phyloP scores from a whole-genome alignment of 2,329 filamentous ascomycete species.

The Botryotinia narcissicola region DNA sequence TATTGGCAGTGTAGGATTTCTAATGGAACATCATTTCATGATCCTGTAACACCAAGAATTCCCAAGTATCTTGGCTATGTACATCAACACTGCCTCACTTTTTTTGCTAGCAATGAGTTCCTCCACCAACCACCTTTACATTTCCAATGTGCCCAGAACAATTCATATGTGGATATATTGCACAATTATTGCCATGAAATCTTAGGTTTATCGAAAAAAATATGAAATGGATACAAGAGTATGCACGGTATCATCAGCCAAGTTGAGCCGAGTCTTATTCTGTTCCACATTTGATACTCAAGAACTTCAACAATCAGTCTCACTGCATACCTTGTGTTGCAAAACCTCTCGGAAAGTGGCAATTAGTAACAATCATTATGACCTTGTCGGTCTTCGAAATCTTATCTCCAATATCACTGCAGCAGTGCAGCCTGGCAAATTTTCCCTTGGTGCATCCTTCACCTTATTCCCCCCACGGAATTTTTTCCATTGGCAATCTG shows the following conservation, averaged over 20 bases:
- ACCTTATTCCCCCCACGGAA: not conserved
- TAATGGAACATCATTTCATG: conserved; percentile 1
- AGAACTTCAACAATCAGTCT: conserved; percentile 3
- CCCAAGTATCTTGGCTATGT: conserved; percentile 17
- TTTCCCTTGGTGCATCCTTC: conserved; percentile 1
- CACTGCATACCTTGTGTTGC: conserved; percentile 7
- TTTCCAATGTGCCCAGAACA: not conserved
- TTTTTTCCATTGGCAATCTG: not conserved
- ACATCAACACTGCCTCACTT: not conserved
- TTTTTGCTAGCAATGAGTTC: not conserved
- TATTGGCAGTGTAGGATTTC: not conserved
- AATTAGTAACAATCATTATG: not conserved
- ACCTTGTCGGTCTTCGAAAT: not conserved
- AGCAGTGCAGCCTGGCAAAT: conserved; percentile 9
- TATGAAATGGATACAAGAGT: not conserved
- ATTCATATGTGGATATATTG: not conserved
- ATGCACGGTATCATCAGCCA: not conserved
- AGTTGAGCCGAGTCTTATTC: not conserved
- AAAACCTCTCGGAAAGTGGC: not conserved
- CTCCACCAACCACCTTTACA: conserved; percentile 8
- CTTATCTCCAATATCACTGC: conserved; percentile 9
- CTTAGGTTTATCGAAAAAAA: not conserved
- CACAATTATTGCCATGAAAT: not conserved
- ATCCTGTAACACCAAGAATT: conserved; percentile 13
- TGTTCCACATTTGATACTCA: conserved; percentile 6